Conservation (phyloP, 2,329 filamentous ascomycete genomes). For the Chaetomium olivaceum region DNA sequence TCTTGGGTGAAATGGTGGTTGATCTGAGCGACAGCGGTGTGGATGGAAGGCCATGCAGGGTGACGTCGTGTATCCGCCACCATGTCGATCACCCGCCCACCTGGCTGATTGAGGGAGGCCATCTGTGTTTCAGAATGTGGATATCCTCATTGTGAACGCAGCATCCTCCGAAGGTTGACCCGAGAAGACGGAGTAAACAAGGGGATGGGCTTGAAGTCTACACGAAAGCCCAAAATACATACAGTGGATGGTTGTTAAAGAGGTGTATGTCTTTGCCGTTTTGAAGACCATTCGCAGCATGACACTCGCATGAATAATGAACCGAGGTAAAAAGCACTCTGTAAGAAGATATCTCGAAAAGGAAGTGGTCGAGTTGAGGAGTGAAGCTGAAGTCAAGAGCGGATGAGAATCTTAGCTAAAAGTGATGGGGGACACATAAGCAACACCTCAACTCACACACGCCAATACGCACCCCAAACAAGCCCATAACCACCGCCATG, state of each 20-base stretch:
- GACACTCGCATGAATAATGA: not conserved
- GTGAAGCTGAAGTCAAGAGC: not conserved
- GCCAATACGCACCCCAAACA: not conserved
- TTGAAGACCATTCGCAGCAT: not conserved
- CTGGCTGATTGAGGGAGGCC: not conserved
- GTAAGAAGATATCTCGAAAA: not conserved
- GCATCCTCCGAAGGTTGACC: not conserved
- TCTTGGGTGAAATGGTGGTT: not conserved
- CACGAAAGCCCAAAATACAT: not conserved
- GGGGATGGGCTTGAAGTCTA: not conserved
- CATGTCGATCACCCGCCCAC: slow-evolving; percentile 13
- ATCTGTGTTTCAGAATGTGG: not conserved
- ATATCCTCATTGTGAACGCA: not conserved
- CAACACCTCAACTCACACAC: not conserved
- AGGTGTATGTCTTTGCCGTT: not conserved
- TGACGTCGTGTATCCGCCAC: slow-evolving; percentile 15
- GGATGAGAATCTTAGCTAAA: not conserved
- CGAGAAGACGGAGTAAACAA: not conserved
- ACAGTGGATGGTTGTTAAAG: not conserved
- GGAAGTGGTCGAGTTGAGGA: not conserved
- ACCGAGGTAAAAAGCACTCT: not conserved
- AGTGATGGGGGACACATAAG: not conserved
- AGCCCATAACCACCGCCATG: not conserved
- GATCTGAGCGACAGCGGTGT: not conserved
- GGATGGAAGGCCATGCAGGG: not conserved